Evolutionary conservation across 2,329 filamentous ascomycete species (phyloP), one percentile per base, ranked within the genome.

Genomic region (Clarireedia paspali): DNA sequence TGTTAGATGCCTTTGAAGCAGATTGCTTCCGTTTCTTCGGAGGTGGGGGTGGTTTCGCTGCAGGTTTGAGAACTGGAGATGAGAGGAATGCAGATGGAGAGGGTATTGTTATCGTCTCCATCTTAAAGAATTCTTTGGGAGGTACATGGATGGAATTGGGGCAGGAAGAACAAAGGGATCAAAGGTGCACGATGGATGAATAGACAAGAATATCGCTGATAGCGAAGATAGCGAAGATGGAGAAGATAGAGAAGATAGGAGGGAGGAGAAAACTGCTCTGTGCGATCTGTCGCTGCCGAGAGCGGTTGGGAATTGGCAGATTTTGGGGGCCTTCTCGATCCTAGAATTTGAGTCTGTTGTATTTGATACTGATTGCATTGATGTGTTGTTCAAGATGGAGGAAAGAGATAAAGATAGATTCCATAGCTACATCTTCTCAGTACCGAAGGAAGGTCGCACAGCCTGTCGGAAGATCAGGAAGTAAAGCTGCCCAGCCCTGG

Each of bases 41-140:
- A 26, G 38, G 44, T 24, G 57, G 64, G 24, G 63, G 62, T 49
- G 67, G 62, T 60, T 66, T 58, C 10, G 64, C 62, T n/a, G 64
- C 62, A 42, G 66, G 61, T 50, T 68, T 62, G 40, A 64, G 54
- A 5, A 64, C 58, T 6, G 73, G 70, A 62, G 69, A 71, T 65
- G 69, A 68, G 57, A 77, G 74, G 67, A 78, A 81, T 69, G 77
- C 76, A 59, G 79, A 78, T 54, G 81, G 79, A 51, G 80, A 81
- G 59, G 81, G 80, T 62, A 83, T 82, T 67, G 75, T 77, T 70
- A 83, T 79, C 62, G 75, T 75, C 72, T 83, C 82, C 77, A 80
- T 80, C 68, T 60, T 59, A 64, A 62, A 12, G 56, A 53, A 51
- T 63, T 55, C 50, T 58, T 57, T 42, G 27, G 55, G 39, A 46